phyloP scores from a whole-genome alignment of 441 rosid species.

The Breynia disticha region DNA sequence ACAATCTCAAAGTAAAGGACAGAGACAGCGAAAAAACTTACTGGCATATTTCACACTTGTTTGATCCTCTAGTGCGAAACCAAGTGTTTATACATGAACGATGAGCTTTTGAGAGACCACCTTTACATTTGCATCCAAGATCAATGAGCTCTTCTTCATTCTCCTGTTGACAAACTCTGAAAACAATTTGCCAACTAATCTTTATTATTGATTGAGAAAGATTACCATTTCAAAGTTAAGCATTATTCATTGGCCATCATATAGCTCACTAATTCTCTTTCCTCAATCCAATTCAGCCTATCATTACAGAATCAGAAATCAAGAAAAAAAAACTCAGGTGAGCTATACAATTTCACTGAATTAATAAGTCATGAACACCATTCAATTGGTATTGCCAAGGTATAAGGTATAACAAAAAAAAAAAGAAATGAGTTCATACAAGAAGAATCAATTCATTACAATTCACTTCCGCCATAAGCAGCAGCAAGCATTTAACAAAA shows the following conservation, averaged over 20 bases:
- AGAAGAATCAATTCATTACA: no score
- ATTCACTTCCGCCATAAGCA: no score
- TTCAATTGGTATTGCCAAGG: no score
- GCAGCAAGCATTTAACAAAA: no score
- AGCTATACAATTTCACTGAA: no score
- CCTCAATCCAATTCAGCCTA: no score
- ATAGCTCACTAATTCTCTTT: no score
- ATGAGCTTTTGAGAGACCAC: conserved; percentile 74
- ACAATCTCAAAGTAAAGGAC: background rate
- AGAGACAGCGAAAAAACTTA: conserved; percentile 23
- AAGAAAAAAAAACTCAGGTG: no score
- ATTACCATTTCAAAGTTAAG: background rate
- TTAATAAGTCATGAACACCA: no score
- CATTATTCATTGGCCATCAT: background rate
- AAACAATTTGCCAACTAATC: conserved; percentile 12
- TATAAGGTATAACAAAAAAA: no score
- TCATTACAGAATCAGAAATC: no score
- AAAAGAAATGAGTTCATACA: no score
- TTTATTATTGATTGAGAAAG: background rate
- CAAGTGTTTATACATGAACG: conserved; percentile 75
- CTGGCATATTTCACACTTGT: conserved; percentile 92
- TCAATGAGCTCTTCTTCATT: conserved; percentile 69
- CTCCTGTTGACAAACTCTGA: conserved; percentile 80
- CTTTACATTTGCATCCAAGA: conserved; percentile 82
- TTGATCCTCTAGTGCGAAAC: conserved; percentile 76